phyloP scores from a whole-genome alignment of 441 rosid genomes.

The Sinapis alba region DNA sequence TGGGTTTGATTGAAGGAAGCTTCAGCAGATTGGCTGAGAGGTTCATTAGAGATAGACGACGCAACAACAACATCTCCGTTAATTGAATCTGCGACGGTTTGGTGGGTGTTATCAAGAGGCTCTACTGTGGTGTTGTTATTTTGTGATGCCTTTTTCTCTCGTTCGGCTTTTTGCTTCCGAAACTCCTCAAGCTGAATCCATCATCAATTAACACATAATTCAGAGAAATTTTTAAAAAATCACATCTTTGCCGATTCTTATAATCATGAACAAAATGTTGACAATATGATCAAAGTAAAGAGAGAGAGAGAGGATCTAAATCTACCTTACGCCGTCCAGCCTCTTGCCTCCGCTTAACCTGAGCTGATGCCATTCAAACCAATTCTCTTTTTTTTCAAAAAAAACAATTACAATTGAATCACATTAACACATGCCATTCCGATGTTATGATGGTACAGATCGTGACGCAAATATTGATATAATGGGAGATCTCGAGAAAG shows the following conservation, averaged over 20 bases:
- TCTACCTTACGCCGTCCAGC: constrained; percentile 96
- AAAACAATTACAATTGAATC: constrained; percentile 31
- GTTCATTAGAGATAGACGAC: constrained; percentile 59
- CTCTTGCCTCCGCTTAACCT: constrained; percentile 83
- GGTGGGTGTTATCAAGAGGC: constrained; percentile 45
- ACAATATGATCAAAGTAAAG: constrained; percentile 8
- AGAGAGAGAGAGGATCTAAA: constrained; percentile 13
- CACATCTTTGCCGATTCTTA: neutral
- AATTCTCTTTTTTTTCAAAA: constrained; percentile 7
- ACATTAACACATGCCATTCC: constrained; percentile 12
- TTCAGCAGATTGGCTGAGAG: constrained; percentile 32
- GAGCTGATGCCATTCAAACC: constrained; percentile 85
- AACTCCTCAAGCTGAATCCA: constrained; percentile 88
- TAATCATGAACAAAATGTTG: neutral
- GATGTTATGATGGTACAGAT: constrained; percentile 1
- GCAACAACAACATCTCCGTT: constrained; percentile 54
- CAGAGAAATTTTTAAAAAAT: neutral
- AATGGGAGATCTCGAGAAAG: constrained; percentile 19
- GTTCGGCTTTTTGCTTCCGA: constrained; percentile 93
- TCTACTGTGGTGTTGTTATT: constrained; percentile 41
- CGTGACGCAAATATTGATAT: constrained; percentile 5
- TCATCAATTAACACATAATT: constrained; percentile 8
- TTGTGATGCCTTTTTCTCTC: constrained; percentile 66
- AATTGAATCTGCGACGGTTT: constrained; percentile 47
- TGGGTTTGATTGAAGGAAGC: neutral